A percentile compares a stretch with the other conserved stretches of the same genome.
phyloP scores from a whole-genome alignment of 768 basidiomycete genomes.

The Lactifluus subvellereus region DNA sequence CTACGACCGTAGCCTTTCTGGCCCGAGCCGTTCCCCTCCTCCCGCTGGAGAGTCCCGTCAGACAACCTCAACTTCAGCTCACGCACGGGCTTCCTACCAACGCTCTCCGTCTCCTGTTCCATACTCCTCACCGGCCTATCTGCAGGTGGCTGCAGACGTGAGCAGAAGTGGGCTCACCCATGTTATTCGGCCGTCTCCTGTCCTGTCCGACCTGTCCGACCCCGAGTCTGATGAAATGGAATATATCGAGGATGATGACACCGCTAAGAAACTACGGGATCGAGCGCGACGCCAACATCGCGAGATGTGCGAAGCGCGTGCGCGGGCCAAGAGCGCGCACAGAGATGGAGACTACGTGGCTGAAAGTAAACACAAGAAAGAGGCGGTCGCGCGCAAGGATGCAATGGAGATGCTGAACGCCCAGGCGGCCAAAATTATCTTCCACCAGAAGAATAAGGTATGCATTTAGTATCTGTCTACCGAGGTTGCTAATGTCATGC shows the following conservation, averaged over 20 bases:
- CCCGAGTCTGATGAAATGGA: too few species aligned
- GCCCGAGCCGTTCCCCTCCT: not conserved
- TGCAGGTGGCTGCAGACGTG: too few species aligned
- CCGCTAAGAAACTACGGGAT: not conserved
- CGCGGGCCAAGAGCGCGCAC: not conserved
- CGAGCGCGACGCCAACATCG: not conserved
- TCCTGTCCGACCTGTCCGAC: not conserved
- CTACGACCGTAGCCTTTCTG: not conserved
- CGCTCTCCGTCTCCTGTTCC: not conserved
- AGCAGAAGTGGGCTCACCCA: not conserved
- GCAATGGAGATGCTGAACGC: not conserved
- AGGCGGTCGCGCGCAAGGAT: not conserved
- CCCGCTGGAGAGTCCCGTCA: not conserved
- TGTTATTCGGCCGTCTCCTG: not conserved
- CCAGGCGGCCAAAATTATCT: conserved; percentile 3
- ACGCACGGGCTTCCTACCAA: not conserved
- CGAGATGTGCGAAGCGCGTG: not conserved
- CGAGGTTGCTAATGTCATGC: not conserved
- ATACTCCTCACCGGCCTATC: not conserved
- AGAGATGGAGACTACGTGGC: not conserved
- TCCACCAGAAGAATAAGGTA: conserved; percentile 17
- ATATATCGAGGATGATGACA: not conserved
- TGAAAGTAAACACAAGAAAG: not conserved
- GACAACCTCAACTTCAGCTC: not conserved
- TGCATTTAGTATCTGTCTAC: not conserved